These are phyloP conservation scores for Dactylellina drechsleri DNA, from an alignment of 2,329 filamentous ascomycete species.

Conservation along the genomic window DNA sequence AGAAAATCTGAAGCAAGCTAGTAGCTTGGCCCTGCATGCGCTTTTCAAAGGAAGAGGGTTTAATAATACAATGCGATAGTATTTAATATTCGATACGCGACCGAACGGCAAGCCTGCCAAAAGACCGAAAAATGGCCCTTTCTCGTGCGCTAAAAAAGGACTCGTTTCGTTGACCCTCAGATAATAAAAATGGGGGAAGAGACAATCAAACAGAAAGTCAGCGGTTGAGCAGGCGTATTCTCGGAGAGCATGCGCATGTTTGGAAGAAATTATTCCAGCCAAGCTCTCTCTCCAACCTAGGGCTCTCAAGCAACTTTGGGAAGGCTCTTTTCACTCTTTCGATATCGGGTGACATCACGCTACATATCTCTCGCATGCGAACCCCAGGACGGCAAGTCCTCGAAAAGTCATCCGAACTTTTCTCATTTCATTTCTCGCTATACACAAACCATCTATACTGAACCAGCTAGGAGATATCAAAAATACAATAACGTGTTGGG, in stretches of 20 bases:
- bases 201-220: neutral
- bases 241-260: too few species aligned
- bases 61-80: too few species aligned
- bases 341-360: constrained; percentile 34
- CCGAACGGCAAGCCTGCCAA: constrained; percentile 2
- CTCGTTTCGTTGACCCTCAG: neutral
- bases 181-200: constrained; percentile 1
- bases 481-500: too few species aligned
- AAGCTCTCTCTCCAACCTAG: neutral
- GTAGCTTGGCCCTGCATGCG: constrained; percentile 45
- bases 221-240: neutral
- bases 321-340: neutral
- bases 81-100: constrained; percentile 45
- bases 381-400: constrained; percentile 8
- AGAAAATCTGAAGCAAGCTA: constrained; percentile 46
- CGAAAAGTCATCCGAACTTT: constrained; percentile 6
- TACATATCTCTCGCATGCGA: constrained; percentile 12
- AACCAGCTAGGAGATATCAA: too few species aligned
- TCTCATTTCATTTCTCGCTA: constrained; percentile 4
- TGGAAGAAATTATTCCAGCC: too few species aligned
- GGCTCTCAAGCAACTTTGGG: neutral
- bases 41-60: constrained; percentile 14
- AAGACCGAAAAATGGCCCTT: neutral
- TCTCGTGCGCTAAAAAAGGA: constrained; percentile 5
- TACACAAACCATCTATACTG: constrained; percentile 4